Conservation (phyloP, 73 alveolate species). For the Breviolum minutum region DNA sequence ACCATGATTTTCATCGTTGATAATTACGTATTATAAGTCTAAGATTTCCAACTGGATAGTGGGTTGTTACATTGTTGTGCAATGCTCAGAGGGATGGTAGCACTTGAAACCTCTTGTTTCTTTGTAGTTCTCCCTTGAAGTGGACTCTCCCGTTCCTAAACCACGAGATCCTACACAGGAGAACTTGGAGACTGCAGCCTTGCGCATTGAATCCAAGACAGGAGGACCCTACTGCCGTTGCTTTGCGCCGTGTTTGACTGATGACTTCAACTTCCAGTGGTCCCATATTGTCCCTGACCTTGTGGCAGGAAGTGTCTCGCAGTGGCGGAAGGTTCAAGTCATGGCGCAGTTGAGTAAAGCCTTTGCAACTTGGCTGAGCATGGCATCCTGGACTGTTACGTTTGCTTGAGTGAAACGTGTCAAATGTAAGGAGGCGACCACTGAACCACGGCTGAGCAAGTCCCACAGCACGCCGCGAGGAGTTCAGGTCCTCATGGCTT, state of each 20-base stretch:
- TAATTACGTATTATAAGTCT: no score
- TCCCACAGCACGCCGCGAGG: slow-evolving; percentile 24
- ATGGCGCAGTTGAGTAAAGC: not conserved
- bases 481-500: slow-evolving; percentile 1
- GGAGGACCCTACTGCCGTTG: not conserved
- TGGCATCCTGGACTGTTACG: not conserved
- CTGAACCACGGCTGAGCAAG: slow-evolving; percentile 59
- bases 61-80: no score
- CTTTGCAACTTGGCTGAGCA: not conserved
- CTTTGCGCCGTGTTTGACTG: not conserved
- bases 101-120: no score
- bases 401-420: no score
- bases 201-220: slow-evolving; percentile 27
- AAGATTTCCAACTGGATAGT: no score
- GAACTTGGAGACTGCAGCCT: slow-evolving; percentile 42
- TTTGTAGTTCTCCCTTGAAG: no score
- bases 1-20: not conserved
- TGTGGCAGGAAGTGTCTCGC: not conserved
- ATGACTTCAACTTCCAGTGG: not conserved
- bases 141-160: no score
- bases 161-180: not conserved
- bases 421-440: slow-evolving; percentile 41
- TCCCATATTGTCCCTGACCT: not conserved
- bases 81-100: no score
- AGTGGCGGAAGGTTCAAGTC: not conserved